A percentile compares a stretch with the other conserved stretches of the same genome.
These are phyloP conservation scores for Trichoderma hamatum DNA, from an alignment of 2,329 filamentous ascomycete species.

Conservation along the genomic window DNA sequence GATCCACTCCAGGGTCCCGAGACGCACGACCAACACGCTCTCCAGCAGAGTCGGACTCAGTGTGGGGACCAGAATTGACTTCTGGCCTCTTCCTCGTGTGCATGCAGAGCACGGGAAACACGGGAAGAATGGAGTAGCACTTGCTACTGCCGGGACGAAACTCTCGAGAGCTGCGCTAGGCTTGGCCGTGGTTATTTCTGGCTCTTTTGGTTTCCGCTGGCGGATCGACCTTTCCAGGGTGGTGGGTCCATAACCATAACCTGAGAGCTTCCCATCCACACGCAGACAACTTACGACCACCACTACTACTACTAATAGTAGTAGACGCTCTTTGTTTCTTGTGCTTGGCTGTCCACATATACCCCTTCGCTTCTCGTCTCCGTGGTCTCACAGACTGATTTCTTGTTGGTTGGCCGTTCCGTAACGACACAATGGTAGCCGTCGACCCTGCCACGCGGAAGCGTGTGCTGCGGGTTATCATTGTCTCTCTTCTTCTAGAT, in stretches of 20 bases:
- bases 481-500: constrained; percentile 86
- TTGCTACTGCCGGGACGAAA: constrained; percentile 14
- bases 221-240: constrained; percentile 7
- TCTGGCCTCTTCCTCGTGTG: constrained; percentile 19
- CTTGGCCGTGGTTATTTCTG: constrained; percentile 6
- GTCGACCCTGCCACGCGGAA: constrained; percentile 66
- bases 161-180: background rate
- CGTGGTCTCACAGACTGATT: constrained; percentile 27
- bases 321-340: background rate
- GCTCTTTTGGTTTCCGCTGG: background rate
- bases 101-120: background rate
- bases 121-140: constrained; percentile 19
- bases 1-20: background rate
- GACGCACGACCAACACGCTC: constrained; percentile 3
- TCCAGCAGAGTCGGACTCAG: constrained; percentile 7
- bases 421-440: constrained; percentile 39
- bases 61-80: constrained; percentile 15
- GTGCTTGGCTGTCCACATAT: background rate
- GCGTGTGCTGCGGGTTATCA: constrained; percentile 82
- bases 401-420: background rate
- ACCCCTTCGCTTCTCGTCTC: background rate
- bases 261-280: background rate
- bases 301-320: background rate
- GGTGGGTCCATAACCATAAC: constrained; percentile 4
- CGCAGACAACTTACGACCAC: background rate